phyloP scores from a whole-genome alignment of 2,329 filamentous ascomycete genomes.

The Fusarium bulbicola region DNA sequence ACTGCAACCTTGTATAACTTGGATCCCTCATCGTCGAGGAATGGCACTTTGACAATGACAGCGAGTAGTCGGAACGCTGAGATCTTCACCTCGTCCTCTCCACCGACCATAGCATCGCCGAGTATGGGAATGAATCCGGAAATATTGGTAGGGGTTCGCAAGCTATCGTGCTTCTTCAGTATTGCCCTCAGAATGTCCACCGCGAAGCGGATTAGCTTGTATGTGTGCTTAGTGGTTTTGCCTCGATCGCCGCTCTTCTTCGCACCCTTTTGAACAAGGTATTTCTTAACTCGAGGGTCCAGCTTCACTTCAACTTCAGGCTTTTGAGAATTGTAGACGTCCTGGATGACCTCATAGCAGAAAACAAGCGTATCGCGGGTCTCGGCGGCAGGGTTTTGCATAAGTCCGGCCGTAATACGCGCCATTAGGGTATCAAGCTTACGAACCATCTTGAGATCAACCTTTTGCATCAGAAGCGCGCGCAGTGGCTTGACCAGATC shows the following conservation, averaged over 20 bases:
- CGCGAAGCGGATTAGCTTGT: conserved; percentile 89
- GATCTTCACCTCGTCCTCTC: conserved; percentile 92
- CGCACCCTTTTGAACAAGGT: conserved; percentile 81
- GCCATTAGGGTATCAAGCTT: conserved; percentile 91
- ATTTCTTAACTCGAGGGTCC: conserved; percentile 73
- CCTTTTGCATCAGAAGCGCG: conserved; percentile 80
- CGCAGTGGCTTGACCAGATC: conserved; percentile 82
- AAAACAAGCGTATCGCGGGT: conserved; percentile 89
- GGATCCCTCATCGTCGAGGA: conserved; percentile 74
- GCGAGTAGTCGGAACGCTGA: conserved; percentile 86
- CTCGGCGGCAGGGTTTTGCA: conserved; percentile 82
- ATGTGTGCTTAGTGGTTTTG: conserved; percentile 79
- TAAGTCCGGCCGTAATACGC: conserved; percentile 82
- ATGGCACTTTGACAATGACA: conserved; percentile 84
- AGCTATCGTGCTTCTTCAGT: conserved; percentile 83
- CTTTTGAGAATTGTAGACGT: conserved; percentile 76
- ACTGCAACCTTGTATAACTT: conserved; percentile 79
- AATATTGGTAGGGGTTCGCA: conserved; percentile 83
- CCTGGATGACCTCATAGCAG: conserved; percentile 92
- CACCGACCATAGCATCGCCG: conserved; percentile 83
- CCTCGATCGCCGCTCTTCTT: conserved; percentile 78
- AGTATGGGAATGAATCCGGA: conserved; percentile 88
- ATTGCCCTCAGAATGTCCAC: conserved; percentile 86
- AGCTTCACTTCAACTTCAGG: conserved; percentile 62
- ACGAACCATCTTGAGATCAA: conserved; percentile 82